Base-by-base conservation (phyloP, 2,329 filamentous ascomycete species). In the Talaromyces sp. region DNA sequence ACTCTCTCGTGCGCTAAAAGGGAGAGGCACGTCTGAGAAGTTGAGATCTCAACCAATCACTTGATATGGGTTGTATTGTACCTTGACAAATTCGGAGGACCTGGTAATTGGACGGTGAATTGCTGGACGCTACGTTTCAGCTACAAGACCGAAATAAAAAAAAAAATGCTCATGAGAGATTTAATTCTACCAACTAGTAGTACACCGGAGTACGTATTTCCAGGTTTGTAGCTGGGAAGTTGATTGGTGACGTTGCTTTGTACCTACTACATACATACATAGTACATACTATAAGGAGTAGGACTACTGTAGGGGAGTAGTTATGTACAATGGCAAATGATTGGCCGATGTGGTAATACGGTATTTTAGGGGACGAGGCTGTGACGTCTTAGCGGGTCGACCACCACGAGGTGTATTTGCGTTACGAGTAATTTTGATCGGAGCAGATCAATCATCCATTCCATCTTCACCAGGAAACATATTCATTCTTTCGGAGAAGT, bases 391-490 rank as follows among this genome's bases (percentile, higher is more conserved):
- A 54, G 31, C 31, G 50, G 31, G 31, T 14, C 28, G 37, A 31
- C 50, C 50, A 54, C 50, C 50, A 52, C 48, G 48, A 33, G 48
- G 48, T 5, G 50, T 54, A 54, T 54, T 37, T 21, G n/a, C 1
- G 31, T 35, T 54, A 54, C 48, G 50, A 21, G 50, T 37, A 54
- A 35, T 54, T 54, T 54, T 54, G 50, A 37, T 52, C 48, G 7
- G 8, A 52, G 21, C 31, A 23, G 50, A 54, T 54, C 50, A 37
- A 35, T 54, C 48, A 35, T 3, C n/a, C 28, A 14, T 33, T n/a
- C n/a, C 48, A 3, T 33, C 28, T 52, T n/a, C 12, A 11, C 9
- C n/a, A 35, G 48, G 25, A 52, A 52, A 7, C 33, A 33, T 52
- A 8, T 52, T 52, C 48, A 18, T n/a, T 33, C 3, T 18, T 28